A percentile compares a stretch with the other conserved stretches of the same genome.
Evolutionary conservation across 192 early-diverging fungal genomes (phyloP).

Genomic region (Coemansia sp.): DNA sequence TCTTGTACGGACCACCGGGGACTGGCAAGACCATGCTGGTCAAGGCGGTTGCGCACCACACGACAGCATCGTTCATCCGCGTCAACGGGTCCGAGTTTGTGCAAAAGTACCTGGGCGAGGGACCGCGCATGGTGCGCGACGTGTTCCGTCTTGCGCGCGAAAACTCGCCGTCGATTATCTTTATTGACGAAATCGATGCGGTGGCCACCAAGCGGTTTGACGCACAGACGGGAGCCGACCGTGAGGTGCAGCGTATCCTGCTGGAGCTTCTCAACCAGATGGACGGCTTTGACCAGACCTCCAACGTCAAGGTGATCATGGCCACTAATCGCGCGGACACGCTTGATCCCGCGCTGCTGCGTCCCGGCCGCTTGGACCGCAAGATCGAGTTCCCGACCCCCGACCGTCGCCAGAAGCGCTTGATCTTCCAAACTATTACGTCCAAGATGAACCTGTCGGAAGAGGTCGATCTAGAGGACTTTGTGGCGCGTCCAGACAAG

Average conservation of each 20-base stretch:
- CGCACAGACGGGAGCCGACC: slow-evolving; percentile 96
- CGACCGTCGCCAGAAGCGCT: slow-evolving; percentile 94
- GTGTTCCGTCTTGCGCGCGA: slow-evolving; percentile 95
- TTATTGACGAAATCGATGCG: slow-evolving; percentile 99
- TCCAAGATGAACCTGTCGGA: slow-evolving; percentile 96
- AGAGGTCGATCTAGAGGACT: slow-evolving; percentile 98
- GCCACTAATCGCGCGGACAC: slow-evolving; percentile 98
- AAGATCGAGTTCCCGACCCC: slow-evolving; percentile 99
- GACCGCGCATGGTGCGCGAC: slow-evolving; percentile 96
- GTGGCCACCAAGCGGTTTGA: slow-evolving; percentile 98
- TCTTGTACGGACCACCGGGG: slow-evolving; percentile 98
- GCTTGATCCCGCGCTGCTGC: slow-evolving; percentile 92
- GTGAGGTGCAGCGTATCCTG: slow-evolving; percentile 97
- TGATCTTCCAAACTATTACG: slow-evolving; percentile 96
- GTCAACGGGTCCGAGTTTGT: slow-evolving; percentile 98
- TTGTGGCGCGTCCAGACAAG: slow-evolving; percentile 95
- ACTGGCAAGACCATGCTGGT: slow-evolving; percentile 99
- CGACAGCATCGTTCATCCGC: slow-evolving; percentile 93
- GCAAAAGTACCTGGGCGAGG: slow-evolving; percentile 98
- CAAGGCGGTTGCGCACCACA: slow-evolving; percentile 98
- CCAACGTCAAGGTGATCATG: slow-evolving; percentile 99
- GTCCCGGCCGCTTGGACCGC: slow-evolving; percentile 94
- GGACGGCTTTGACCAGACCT: slow-evolving; percentile 98
- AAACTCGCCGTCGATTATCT: slow-evolving; percentile 96
- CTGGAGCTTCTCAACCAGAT: slow-evolving; percentile 98